A percentile compares a stretch with the other conserved stretches of the same genome.
Evolutionary conservation across 2,329 filamentous ascomycete genomes (phyloP).

Genomic region (Penicillium sp.): DNA sequence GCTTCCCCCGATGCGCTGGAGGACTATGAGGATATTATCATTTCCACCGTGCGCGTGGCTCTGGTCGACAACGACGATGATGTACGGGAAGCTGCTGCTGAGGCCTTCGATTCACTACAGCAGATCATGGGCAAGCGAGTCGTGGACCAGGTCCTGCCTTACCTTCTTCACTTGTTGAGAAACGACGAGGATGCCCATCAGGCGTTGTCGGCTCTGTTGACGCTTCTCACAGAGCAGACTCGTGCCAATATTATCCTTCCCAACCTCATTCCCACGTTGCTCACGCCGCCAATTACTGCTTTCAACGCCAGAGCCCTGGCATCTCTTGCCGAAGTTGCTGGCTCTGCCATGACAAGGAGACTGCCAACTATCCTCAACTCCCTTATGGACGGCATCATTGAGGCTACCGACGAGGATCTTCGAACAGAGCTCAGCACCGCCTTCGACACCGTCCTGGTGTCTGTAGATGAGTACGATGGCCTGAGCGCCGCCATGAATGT

Average conservation of each 20-base stretch:
- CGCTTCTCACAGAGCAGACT: slow-evolving; percentile 87
- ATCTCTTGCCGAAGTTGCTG: slow-evolving; percentile 87
- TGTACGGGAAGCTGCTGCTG: slow-evolving; percentile 90
- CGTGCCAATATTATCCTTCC: slow-evolving; percentile 95
- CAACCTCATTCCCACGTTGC: slow-evolving; percentile 89
- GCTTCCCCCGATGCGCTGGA: slow-evolving; percentile 85
- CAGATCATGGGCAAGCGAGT: slow-evolving; percentile 90
- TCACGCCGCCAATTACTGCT: slow-evolving; percentile 81
- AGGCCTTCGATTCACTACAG: slow-evolving; percentile 94
- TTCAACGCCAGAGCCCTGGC: slow-evolving; percentile 96
- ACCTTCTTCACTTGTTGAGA: slow-evolving; percentile 83
- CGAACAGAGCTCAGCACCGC: slow-evolving; percentile 70
- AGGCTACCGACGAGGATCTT: slow-evolving; percentile 68
- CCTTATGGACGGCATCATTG: slow-evolving; percentile 86
- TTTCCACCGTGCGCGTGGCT: slow-evolving; percentile 88
- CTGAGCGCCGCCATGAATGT: slow-evolving; percentile 95
- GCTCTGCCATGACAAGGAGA: slow-evolving; percentile 83
- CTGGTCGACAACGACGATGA: slow-evolving; percentile 86
- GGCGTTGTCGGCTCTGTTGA: slow-evolving; percentile 86
- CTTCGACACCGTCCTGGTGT: slow-evolving; percentile 85
- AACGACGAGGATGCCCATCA: slow-evolving; percentile 85
- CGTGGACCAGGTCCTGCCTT: slow-evolving; percentile 91
- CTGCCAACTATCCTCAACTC: slow-evolving; percentile 88
- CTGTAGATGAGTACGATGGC: slow-evolving; percentile 93
- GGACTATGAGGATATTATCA: slow-evolving; percentile 91